These are phyloP conservation scores for Odontarrhena argentea DNA, from an alignment of 345 rosid species.

Conservation along the genomic window DNA sequence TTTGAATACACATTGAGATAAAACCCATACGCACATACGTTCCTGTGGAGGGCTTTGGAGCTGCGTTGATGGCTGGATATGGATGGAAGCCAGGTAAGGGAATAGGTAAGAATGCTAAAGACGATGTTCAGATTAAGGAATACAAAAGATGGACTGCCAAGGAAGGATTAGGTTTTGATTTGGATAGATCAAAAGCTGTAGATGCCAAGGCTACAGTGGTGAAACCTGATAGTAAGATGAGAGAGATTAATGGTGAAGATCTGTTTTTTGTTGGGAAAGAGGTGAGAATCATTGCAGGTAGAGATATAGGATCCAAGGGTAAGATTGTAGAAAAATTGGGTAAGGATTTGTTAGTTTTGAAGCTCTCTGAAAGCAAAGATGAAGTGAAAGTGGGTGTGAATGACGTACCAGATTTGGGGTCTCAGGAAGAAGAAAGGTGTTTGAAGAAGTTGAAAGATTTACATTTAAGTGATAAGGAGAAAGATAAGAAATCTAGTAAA, in stretches of 20 bases:
- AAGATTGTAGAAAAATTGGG: conserved; percentile 47
- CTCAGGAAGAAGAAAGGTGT: conserved; percentile 65
- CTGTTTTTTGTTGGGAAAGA: conserved; percentile 54
- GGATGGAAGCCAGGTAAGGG: conserved; percentile 90
- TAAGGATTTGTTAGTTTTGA: conserved; percentile 45
- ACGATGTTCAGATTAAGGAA: conserved; percentile 64
- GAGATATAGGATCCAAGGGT: conserved; percentile 60
- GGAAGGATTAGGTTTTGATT: conserved; percentile 62
- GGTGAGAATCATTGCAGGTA: conserved; percentile 61
- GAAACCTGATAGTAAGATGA: conserved; percentile 9
- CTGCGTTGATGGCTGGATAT: conserved; percentile 74
- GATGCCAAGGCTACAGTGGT: conserved; percentile 30
- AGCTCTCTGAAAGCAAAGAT: conserved; percentile 46
- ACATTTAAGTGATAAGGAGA: conserved; percentile 23
- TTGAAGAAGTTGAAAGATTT: conserved; percentile 55
- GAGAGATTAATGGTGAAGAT: conserved; percentile 34
- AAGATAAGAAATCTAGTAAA: conserved; percentile 37
- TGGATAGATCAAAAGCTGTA: conserved; percentile 21
- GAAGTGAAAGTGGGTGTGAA: conserved; percentile 47
- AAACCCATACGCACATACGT: no score
- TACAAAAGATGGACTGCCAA: conserved; percentile 53
- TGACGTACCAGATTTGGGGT: conserved; percentile 70
- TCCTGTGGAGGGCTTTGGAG: conserved; percentile 78
- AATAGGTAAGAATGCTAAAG: no score
- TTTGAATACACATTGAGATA: no score